Evolutionary conservation across 192 early-diverging fungal genomes (phyloP), one percentile per base, ranked within the genome.

Genomic region (Backusella liffmaniae): DNA sequence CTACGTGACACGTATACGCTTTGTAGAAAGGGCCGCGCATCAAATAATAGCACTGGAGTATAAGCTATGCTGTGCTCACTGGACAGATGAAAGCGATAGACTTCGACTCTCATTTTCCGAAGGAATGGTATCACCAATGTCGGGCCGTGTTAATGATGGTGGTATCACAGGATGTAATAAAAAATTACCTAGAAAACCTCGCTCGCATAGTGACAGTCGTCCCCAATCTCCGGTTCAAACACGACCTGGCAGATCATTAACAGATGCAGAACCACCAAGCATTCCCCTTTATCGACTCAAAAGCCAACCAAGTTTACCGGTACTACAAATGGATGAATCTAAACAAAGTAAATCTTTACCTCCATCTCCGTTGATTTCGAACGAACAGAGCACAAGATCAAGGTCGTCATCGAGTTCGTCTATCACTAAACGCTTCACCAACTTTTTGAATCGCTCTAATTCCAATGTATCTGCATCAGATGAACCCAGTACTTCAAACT

Each of bases 41-140:
- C 79, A 80, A 36, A 30, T 42, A 37, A 82, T 89, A 41, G 87
- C 90, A 1, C 73, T 92, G 18, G 93, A 94, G 77, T 93, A 93
- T 76, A 76, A 84, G 13, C 81, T 95, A 29, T 95, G 94, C 76
- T 76, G 82, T 21, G 81, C 91, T 5, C 94, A 95, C 81, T 95
- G 93, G 91, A 88, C 86, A 36, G 85, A 82, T 3, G 92, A 94
- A 18, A 66, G 83, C 46, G 92, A 94, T 70, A 80, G 94, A 9
- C 44, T 72, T 4, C 26, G 26, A 18, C 41, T 30, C 3, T 16
- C 42, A 51, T 95, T 95, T 76, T 69, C 68, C 18, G 30, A 39
- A 30, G 39, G 21, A 10, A 29, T 49, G 30, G 8, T 12, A 46
- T n/a, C 44, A 23, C 0, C 69, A 10, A 44, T 9, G 15, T 30